These are phyloP conservation scores for Arachnopeziza araneosa DNA, from an alignment of 2,329 filamentous ascomycete genomes.

Conservation along the genomic window DNA sequence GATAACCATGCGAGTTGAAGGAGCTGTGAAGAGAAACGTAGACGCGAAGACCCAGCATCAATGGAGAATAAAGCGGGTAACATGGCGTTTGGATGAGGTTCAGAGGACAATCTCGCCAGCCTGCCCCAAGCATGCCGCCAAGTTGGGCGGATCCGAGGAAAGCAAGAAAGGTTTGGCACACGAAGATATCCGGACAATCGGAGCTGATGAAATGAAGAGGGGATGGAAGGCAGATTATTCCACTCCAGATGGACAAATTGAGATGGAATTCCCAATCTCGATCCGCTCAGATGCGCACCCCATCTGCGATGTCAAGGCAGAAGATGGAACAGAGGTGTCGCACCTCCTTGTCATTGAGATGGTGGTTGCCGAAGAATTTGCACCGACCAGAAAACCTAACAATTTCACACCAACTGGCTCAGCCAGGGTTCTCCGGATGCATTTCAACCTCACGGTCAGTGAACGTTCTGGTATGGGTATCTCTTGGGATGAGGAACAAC, in stretches of 20 bases:
- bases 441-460: constrained; percentile 78
- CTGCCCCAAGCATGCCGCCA: constrained; percentile 68
- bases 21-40: constrained; percentile 67
- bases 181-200: constrained; percentile 70
- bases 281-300: constrained; percentile 55
- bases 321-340: constrained; percentile 69
- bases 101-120: constrained; percentile 73
- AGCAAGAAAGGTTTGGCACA: constrained; percentile 64
- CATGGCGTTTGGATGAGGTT: constrained; percentile 89
- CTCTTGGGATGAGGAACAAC: constrained; percentile 94
- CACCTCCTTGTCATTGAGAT: constrained; percentile 89
- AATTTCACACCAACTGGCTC: constrained; percentile 81
- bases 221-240: constrained; percentile 80
- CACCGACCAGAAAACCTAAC: constrained; percentile 59
- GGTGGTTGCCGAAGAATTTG: constrained; percentile 89
- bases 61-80: constrained; percentile 87
- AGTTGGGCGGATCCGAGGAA: constrained; percentile 36
- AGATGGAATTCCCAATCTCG: constrained; percentile 69
- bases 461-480: constrained; percentile 92
- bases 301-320: constrained; percentile 70
- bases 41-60: constrained; percentile 66
- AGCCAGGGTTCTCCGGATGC: constrained; percentile 85
- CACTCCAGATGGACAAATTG: constrained; percentile 65
- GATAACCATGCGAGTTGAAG: constrained; percentile 75
- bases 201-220: constrained; percentile 72